These are phyloP conservation scores for Aspergillus egyptiacus DNA, from an alignment of 495 filamentous ascomycete genomes.

Conservation along the genomic window DNA sequence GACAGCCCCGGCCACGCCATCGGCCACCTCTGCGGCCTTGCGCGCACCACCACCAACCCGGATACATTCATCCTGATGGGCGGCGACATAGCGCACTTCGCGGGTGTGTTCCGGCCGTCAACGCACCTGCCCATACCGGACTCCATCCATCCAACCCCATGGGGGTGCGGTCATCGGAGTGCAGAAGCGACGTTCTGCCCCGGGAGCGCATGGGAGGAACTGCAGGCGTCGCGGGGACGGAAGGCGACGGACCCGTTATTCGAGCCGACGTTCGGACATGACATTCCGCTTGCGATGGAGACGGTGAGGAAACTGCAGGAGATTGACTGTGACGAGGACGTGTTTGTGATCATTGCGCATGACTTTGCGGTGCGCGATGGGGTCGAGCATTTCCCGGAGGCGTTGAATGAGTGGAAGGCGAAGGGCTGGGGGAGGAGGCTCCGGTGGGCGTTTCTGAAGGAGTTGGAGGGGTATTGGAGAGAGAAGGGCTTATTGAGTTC, in stretches of 20 bases:
- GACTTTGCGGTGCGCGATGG: conserved; percentile 7
- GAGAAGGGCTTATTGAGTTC: background rate
- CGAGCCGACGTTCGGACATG: conserved; percentile 14
- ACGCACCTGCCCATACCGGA: conserved; percentile 25
- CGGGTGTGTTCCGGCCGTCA: conserved; percentile 48
- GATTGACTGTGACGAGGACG: conserved; percentile 44
- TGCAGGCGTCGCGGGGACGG: conserved; percentile 9
- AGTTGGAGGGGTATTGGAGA: conserved; percentile 9
- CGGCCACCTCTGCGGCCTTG: conserved; percentile 40
- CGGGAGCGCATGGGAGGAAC: conserved; percentile 12
- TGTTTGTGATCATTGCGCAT: conserved; percentile 48
- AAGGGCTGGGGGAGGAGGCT: conserved; percentile 2
- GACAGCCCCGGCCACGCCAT: conserved; percentile 40
- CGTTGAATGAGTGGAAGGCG: conserved; percentile 8
- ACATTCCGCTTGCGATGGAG: conserved; percentile 19
- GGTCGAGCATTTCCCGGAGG: background rate
- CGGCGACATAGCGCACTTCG: conserved; percentile 50
- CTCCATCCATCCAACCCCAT: background rate
- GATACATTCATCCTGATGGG: conserved; percentile 38
- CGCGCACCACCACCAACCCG: conserved; percentile 29
- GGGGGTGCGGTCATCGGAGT: background rate
- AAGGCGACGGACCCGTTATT: conserved; percentile 6
- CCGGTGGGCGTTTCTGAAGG: conserved; percentile 5
- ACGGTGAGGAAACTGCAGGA: conserved; percentile 41
- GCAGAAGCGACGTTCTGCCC: conserved; percentile 7